These are phyloP conservation scores for Vitis hybrid DNA, from an alignment of 177 flowering plant genomes.

Conservation along the genomic window DNA sequence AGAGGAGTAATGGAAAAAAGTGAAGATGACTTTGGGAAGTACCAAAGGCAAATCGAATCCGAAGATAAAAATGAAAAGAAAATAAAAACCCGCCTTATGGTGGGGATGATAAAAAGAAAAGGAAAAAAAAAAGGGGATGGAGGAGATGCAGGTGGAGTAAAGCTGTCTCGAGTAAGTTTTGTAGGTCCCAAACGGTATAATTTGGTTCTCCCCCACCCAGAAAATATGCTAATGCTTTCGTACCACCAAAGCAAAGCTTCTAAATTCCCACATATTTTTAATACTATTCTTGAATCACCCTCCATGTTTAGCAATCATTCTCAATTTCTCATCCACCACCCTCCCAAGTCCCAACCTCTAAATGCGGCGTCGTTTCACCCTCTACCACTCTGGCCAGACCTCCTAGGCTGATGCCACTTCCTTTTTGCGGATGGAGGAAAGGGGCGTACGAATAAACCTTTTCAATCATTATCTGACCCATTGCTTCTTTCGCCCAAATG, in stretches of 20 bases:
- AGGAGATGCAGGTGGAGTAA: slow-evolving; percentile 13
- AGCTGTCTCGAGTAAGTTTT: slow-evolving; percentile 14
- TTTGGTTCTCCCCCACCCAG: slow-evolving; percentile 3
- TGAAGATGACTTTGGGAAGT: slow-evolving; percentile 8
- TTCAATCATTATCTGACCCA: too few species aligned
- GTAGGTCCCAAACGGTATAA: not conserved
- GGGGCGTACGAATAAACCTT: too few species aligned
- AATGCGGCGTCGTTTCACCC: too few species aligned
- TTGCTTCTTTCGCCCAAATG: too few species aligned
- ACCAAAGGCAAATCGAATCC: slow-evolving; percentile 23
- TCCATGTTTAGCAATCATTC: not conserved
- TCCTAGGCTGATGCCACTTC: too few species aligned
- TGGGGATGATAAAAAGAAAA: too few species aligned
- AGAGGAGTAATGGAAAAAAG: slow-evolving; percentile 1
- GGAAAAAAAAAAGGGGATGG: not conserved
- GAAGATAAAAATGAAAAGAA: not conserved
- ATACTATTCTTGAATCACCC: not conserved
- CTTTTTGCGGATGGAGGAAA: too few species aligned
- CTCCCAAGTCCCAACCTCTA: not conserved
- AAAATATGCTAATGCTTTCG: slow-evolving; percentile 24
- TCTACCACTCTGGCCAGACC: too few species aligned
- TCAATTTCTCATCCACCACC: slow-evolving; percentile 1
- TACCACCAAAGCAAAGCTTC: slow-evolving; percentile 35
- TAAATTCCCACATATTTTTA: slow-evolving; percentile 8
- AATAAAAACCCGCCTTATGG: too few species aligned